Evolutionary conservation across 192 early-diverging fungal species (phyloP).

Genomic region (Rhizophlyctis rosea): DNA sequence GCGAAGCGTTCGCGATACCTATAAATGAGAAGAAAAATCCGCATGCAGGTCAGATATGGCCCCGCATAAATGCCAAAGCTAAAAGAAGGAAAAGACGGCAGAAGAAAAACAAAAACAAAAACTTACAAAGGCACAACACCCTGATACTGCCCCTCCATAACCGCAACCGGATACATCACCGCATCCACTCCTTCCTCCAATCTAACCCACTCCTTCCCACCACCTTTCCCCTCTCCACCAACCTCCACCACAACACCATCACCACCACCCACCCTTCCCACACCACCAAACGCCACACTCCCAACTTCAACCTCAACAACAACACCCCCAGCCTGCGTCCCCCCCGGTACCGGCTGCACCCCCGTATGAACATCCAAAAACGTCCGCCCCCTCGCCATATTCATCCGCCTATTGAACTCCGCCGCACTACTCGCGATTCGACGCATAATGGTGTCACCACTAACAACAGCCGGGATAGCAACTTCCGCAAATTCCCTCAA

Average conservation of each 20-base stretch:
- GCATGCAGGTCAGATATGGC: no score
- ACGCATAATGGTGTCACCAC: constrained; percentile 27
- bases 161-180: constrained; percentile 39
- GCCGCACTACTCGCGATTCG: constrained; percentile 42
- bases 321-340: constrained; percentile 37
- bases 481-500: not conserved
- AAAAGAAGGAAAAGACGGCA: no score
- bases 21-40: no score
- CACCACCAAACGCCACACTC: constrained; percentile 15
- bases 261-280: no score
- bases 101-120: no score
- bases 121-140: constrained; percentile 35
- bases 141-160: constrained; percentile 51
- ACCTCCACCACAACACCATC: no score
- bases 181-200: constrained; percentile 8
- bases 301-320: constrained; percentile 29
- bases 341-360: constrained; percentile 42
- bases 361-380: constrained; percentile 50
- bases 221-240: constrained; percentile 5
- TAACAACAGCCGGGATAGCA: constrained; percentile 18
- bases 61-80: no score
- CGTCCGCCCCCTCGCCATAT: constrained; percentile 17
- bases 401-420: constrained; percentile 46
- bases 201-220: constrained; percentile 7
- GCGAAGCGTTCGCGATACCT: no score